Evolutionary conservation across 768 basidiomycete species (phyloP), one percentile per base, ranked within the genome.

Genomic region (Exidia glandulosa): DNA sequence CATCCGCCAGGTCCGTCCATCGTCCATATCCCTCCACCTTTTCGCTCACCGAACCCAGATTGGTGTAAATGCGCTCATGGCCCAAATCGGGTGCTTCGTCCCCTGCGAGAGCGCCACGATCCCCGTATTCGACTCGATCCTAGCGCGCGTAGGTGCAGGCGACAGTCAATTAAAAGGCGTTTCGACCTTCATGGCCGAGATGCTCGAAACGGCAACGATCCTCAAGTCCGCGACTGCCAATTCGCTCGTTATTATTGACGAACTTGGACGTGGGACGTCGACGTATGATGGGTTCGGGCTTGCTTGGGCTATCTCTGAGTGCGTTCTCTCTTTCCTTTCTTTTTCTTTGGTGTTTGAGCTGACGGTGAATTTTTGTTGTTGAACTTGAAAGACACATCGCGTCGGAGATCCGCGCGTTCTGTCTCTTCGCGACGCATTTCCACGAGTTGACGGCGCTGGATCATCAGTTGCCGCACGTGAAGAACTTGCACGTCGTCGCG

Each of bases 301-400:
- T 5, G 96, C 96, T 0, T 99, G 95, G 95, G 93, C 95, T 1
- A 98, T 98, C 66, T 95, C 93, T 57, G 96, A 99, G 94, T 94
- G 70, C 61, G 82, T 71, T 2, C 29, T 30, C 41, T 23, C 14
- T 36, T 33, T 48, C 60, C 29, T 56, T 52, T 32, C 33, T 19
- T n/a, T 4, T 30, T 1, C 6, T 14, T 3, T 41, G 56, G 61
- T 32, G 32, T 14, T 23, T 6, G 30, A 10, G 61, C 57, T 27
- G 3, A 27, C n/a, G n/a, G 48, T 13, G 41, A 14, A 31, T 19
- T 33, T n/a, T n/a, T n/a, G n/a, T n/a, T n/a, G 9, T 23, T 37
- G 31, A 34, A 3, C 13, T 32, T 4, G 9, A 0, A 59, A 97
- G 94, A 70, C 86, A 96, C 66, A 95, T 99, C 61, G 94, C 94